Base-by-base conservation (phyloP, 2,329 filamentous ascomycete species). In the Onygenales sp. region DNA sequence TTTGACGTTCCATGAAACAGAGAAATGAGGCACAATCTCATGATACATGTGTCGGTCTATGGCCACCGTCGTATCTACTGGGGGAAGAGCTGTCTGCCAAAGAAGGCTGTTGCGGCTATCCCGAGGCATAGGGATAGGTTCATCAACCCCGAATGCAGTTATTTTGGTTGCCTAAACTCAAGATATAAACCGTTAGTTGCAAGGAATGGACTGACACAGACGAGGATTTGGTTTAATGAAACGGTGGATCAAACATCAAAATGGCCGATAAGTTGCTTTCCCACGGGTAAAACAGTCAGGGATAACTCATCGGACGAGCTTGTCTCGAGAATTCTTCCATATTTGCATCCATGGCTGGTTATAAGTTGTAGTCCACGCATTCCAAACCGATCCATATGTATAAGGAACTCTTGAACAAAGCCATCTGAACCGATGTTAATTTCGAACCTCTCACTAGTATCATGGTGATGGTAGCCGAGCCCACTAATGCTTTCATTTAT, bases 1-100 rank as follows among this genome's bases (percentile, higher is more conserved):
- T 36, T 39, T 43, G 21, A 52, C 44, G 32, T 45, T 32, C 37
- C 37, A 45, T 17, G 49, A 37, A 3, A 9, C 37, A 14, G 13
- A 4, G 7, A 1, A 1, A 11, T 2, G 27, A 27, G 2, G 31
- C 6, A n/a, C 37, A 8, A 52, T 52, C 44, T 52, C 21, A 36
- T 45, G 49, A 45, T 52, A 52, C 37, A 52, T 13, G 49, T 44
- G 49, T 11, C 40, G 49, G 13, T 52, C 40, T 52, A 52, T 13
- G 39, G 32, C 49, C 32, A 52, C 13, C 32, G 37, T 45, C 13
- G 39, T 34, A 52, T 52, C 39, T 13, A n/a, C 21, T 45, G 49
- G 49, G 21, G 49, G 49, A 13, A 42, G 1, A 37, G 14, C 21
- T 31, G 21, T 27, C n/a, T n/a, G 37, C 49, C 49, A 52, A 33